Conservation (phyloP, 495 filamentous ascomycete species). For the Aspergillus incahuasiensis region DNA sequence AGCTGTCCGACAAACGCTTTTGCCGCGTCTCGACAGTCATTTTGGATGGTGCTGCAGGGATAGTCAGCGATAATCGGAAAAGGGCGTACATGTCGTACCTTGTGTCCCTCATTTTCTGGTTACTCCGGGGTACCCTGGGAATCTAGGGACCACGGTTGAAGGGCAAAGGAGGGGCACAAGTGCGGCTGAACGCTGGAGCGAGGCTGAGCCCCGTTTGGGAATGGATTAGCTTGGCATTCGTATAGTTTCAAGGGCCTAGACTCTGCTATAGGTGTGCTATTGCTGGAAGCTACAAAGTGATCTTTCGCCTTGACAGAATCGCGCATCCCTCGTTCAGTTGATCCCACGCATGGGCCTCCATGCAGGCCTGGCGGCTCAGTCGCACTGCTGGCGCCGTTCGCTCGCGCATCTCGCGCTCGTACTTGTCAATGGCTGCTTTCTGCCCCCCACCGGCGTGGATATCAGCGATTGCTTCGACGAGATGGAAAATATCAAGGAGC, state of each 20-base stretch:
- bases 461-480: constrained; percentile 22
- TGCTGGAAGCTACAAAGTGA: too few species aligned
- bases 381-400: constrained; percentile 49
- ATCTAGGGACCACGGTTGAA: background rate
- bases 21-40: background rate
- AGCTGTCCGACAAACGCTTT: background rate
- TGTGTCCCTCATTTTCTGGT: background rate
- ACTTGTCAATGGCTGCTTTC: constrained; percentile 39
- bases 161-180: background rate
- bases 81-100: background rate
- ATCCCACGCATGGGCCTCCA: constrained; percentile 55
- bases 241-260: too few species aligned
- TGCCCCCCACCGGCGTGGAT: constrained; percentile 14
- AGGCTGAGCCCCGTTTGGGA: background rate
- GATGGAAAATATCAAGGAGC: constrained; percentile 40
- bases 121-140: background rate
- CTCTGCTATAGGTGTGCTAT: too few species aligned
- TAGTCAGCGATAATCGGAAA: too few species aligned
- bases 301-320: constrained; percentile 21
- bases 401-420: constrained; percentile 48
- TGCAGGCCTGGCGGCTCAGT: constrained; percentile 52
- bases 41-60: background rate
- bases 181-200: background rate
- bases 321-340: constrained; percentile 27
- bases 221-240: background rate